Evolutionary conservation across 495 filamentous ascomycete species (phyloP), one percentile per base, ranked within the genome.

Genomic region (Elaphomyces granulatus): DNA sequence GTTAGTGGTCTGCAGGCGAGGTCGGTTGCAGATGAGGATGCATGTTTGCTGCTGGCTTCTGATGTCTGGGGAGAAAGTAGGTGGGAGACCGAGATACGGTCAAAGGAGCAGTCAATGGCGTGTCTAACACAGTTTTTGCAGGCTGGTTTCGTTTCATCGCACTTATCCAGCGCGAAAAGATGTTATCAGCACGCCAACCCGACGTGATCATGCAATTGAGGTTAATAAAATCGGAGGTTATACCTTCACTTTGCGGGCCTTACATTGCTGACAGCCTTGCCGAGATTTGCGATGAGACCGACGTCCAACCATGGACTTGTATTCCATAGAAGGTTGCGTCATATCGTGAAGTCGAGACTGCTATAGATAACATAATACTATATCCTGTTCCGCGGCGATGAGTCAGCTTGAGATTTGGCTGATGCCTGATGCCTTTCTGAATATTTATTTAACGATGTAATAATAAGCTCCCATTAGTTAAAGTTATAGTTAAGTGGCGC

Each of bases 1-100:
- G 92, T 85, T 3, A 90, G 23, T 28, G 23, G 6, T 28, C 23
- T 28, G 23, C 6, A 6, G 23, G 23, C 6, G 23, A 12, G 15
- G 38, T 31, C 38, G 48, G 40, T 15, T 53, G 48, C 18, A 46
- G 18, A 9, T 40, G 31, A 20, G 30, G 44, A 20, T 47, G 21
- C 3, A 39, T 20, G 15, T 19, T 20, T 18, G 40, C 40, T 26
- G 47, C 40, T 15, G n/a, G n/a, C n/a, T 40, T 36, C 3, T 32
- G 36, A 28, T 28, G 23, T 28, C 23, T 28, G 23, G 6, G 23
- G 23, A 28, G 23, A 28, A 28, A 12, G 12, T 28, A 12, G 6
- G 23, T 28, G 23, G 23, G 23, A 28, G 12, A 12, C 6, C 6
- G 23, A 28, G 12, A 28, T 28, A 4, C 8, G 38, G 2, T 42